Percentiles rank a stretch among this genome's conserved stretches.
Evolutionary conservation across 2,329 filamentous ascomycete species (phyloP).

Genomic region (Phoma sp.): DNA sequence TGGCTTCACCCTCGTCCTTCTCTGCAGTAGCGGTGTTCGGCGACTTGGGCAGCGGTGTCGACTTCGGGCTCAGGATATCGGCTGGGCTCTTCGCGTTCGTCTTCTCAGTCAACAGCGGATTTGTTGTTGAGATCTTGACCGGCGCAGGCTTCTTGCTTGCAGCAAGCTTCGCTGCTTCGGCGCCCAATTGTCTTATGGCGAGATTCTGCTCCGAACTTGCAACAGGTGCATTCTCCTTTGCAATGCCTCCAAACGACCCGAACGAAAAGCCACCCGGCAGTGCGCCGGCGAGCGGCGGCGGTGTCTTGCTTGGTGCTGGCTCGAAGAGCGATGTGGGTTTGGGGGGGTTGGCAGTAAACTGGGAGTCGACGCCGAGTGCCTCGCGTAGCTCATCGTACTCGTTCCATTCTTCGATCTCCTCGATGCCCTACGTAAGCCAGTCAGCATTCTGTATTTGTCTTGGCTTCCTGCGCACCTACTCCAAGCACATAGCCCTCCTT

Average conservation of each 20-base stretch:
- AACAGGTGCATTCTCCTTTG: slow-evolving; percentile 37
- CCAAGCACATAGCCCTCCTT: slow-evolving; percentile 86
- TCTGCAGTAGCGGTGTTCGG: slow-evolving; percentile 13
- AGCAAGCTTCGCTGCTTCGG: slow-evolving; percentile 46
- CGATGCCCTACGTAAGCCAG: slow-evolving; percentile 70
- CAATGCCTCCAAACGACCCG: slow-evolving; percentile 14
- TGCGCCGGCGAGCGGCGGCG: slow-evolving; percentile 13
- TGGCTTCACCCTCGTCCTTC: slow-evolving; percentile 3
- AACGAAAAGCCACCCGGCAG: slow-evolving; percentile 18
- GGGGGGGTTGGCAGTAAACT: slow-evolving; percentile 43
- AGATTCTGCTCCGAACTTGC: slow-evolving; percentile 42
- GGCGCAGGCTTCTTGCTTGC: slow-evolving; percentile 45
- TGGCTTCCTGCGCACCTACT: slow-evolving; percentile 61
- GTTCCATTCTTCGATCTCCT: slow-evolving; percentile 98
- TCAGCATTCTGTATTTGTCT: slow-evolving; percentile 2
- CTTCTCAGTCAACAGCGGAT: slow-evolving; percentile 45
- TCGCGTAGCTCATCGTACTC: slow-evolving; percentile 95
- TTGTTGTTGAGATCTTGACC: slow-evolving; percentile 44
- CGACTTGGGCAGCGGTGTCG: slow-evolving; percentile 15
- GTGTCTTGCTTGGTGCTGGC: slow-evolving; percentile 15
- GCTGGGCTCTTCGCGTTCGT: slow-evolving; percentile 39
- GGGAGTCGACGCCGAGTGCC: slow-evolving; percentile 65
- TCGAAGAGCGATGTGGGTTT: slow-evolving; percentile 28
- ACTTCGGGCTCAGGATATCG: slow-evolving; percentile 17
- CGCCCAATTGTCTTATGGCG: slow-evolving; percentile 45